Conservation (phyloP, 2,329 filamentous ascomycete genomes). For the Cercospora sojina region DNA sequence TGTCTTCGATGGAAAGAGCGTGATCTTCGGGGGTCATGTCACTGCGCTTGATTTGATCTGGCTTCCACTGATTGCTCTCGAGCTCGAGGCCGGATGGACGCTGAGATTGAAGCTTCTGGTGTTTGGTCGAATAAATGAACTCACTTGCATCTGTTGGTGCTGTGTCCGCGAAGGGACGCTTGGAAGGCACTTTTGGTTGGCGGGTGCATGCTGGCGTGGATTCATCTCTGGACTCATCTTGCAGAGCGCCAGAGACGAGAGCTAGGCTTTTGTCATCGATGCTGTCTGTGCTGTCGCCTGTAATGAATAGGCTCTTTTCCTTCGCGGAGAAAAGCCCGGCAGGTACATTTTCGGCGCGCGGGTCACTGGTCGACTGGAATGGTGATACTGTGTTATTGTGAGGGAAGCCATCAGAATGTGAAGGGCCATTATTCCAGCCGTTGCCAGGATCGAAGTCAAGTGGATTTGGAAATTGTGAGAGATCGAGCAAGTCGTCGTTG, state of each 20-base stretch:
- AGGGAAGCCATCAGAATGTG: not conserved
- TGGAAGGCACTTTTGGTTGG: not conserved
- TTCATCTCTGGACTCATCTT: not conserved
- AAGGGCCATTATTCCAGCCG: not conserved
- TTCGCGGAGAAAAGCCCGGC: not conserved
- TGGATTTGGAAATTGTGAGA: not conserved
- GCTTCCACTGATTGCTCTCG: not conserved
- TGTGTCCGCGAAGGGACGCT: constrained; percentile 9
- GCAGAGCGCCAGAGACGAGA: not conserved
- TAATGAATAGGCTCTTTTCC: constrained; percentile 13
- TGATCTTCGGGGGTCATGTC: not conserved
- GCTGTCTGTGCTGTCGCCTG: constrained; percentile 18
- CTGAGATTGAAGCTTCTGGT: not conserved
- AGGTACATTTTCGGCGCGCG: not conserved
- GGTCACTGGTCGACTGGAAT: not conserved
- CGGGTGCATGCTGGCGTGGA: not conserved
- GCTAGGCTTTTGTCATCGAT: not conserved
- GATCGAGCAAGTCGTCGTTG: not conserved
- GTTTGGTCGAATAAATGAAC: constrained; percentile 9
- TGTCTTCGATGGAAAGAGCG: constrained; percentile 1
- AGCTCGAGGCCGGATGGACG: not conserved
- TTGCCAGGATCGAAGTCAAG: not conserved
- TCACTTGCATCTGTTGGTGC: not conserved
- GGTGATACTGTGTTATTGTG: not conserved
- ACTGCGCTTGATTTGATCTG: not conserved